phyloP scores from a whole-genome alignment of 805 yeast species.

The Lipomyces chichibuensis region DNA sequence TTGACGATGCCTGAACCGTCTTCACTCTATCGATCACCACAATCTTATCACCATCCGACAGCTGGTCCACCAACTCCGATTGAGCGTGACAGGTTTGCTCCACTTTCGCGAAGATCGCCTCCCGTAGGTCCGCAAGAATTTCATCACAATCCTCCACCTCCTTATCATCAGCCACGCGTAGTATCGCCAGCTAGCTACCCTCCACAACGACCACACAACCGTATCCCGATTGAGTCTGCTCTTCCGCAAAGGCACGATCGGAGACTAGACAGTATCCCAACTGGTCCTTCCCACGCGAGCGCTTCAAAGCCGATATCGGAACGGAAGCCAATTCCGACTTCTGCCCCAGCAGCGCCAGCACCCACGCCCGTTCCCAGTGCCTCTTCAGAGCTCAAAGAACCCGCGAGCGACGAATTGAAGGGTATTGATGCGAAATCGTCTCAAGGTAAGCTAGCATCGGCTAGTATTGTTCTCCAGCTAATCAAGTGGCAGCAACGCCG shows the following conservation, averaged over 20 bases:
- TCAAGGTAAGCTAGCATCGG: not conserved
- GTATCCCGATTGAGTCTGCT: not conserved
- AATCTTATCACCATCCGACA: not conserved
- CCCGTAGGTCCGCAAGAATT: not conserved
- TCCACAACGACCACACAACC: not conserved
- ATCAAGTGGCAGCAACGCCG: not conserved
- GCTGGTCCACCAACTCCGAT: not conserved
- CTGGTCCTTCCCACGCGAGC: not conserved
- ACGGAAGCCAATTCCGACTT: not conserved
- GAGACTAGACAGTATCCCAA: not conserved
- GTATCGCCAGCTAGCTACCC: not conserved
- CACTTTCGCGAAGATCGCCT: not conserved
- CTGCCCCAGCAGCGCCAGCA: not conserved
- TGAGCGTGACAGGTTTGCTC: slow-evolving; percentile 1
- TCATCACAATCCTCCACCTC: not conserved
- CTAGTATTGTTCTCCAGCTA: not conserved
- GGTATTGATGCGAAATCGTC: not conserved
- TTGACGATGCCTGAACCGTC: not conserved
- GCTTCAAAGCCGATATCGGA: not conserved
- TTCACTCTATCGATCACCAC: not conserved
- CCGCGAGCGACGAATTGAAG: not conserved
- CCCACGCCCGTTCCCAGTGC: not conserved
- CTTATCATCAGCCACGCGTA: not conserved
- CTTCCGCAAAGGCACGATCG: not conserved
- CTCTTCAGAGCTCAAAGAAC: not conserved